phyloP scores from a whole-genome alignment of 129 eudicot species.

The carrot (Daucus carota) region DNA sequence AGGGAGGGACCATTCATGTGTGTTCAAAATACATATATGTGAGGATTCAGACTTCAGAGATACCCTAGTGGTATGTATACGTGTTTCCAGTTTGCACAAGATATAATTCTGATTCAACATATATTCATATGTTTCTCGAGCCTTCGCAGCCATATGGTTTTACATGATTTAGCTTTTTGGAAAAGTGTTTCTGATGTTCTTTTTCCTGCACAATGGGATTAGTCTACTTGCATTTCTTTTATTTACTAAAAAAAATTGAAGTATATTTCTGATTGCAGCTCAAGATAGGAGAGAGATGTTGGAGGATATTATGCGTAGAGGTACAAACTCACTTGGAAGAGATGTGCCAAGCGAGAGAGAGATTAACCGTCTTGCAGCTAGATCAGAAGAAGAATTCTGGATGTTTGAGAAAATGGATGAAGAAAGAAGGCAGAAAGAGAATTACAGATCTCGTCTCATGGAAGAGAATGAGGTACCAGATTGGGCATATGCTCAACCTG shows the following conservation, averaged over 20 bases:
- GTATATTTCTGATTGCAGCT: slow-evolving; percentile 53
- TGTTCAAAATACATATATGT: neutral
- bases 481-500: slow-evolving; percentile 68
- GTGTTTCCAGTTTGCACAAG: neutral
- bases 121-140: neutral
- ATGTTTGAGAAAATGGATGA: slow-evolving; percentile 92
- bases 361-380: slow-evolving; percentile 82
- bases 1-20: neutral
- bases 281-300: slow-evolving; percentile 89
- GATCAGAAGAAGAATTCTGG: slow-evolving; percentile 83
- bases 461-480: slow-evolving; percentile 94
- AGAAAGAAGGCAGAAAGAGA: slow-evolving; percentile 74
- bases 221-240: slow-evolving; percentile 18
- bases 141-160: neutral
- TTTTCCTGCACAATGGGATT: slow-evolving; percentile 32
- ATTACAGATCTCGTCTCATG: slow-evolving; percentile 92
- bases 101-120: neutral
- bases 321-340: slow-evolving; percentile 82
- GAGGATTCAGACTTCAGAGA: neutral
- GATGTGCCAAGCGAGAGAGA: slow-evolving; percentile 96
- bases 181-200: neutral
- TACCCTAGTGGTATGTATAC: neutral
- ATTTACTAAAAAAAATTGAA: neutral
- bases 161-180: neutral
- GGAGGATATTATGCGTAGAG: slow-evolving; percentile 94